These are phyloP conservation scores for Cladosporium sphaerospermum DNA, from an alignment of 2,329 filamentous ascomycete species.

Conservation along the genomic window DNA sequence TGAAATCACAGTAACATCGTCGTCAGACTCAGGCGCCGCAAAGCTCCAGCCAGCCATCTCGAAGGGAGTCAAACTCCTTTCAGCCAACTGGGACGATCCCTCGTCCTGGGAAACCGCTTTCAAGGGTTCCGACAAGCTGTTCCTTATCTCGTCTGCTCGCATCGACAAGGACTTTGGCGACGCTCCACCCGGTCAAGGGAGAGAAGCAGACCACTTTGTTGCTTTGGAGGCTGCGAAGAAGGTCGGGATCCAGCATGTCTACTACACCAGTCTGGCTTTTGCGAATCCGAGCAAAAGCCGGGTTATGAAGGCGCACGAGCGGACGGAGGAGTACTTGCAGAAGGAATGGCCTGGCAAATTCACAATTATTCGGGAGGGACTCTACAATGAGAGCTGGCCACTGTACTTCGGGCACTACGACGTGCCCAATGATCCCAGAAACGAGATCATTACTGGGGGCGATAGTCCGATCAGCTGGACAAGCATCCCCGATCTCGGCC, in stretches of 20 bases:
- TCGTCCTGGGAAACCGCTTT: slow-evolving; percentile 29
- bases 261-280: slow-evolving; percentile 42
- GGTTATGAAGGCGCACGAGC: slow-evolving; percentile 43
- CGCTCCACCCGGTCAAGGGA: slow-evolving; percentile 35
- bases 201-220: slow-evolving; percentile 39
- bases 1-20: slow-evolving; percentile 33
- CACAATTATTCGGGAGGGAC: slow-evolving; percentile 39
- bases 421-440: slow-evolving; percentile 29
- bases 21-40: slow-evolving; percentile 29
- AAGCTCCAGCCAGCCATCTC: slow-evolving; percentile 19
- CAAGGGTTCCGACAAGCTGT: slow-evolving; percentile 35
- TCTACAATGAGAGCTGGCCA: slow-evolving; percentile 45
- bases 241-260: slow-evolving; percentile 39
- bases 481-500: slow-evolving; percentile 37
- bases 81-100: slow-evolving; percentile 35
- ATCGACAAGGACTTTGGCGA: slow-evolving; percentile 40
- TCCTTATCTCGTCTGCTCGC: slow-evolving; percentile 41
- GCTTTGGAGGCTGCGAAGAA: slow-evolving; percentile 38
- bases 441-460: slow-evolving; percentile 34
- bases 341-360: slow-evolving; percentile 23
- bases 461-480: slow-evolving; percentile 41
- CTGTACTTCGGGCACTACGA: slow-evolving; percentile 43
- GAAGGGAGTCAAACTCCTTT: slow-evolving; percentile 30
- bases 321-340: slow-evolving; percentile 37
- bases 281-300: slow-evolving; percentile 34